Conservation (phyloP, 2,329 filamentous ascomycete genomes). For the Rhinocladiella mackenziei region DNA sequence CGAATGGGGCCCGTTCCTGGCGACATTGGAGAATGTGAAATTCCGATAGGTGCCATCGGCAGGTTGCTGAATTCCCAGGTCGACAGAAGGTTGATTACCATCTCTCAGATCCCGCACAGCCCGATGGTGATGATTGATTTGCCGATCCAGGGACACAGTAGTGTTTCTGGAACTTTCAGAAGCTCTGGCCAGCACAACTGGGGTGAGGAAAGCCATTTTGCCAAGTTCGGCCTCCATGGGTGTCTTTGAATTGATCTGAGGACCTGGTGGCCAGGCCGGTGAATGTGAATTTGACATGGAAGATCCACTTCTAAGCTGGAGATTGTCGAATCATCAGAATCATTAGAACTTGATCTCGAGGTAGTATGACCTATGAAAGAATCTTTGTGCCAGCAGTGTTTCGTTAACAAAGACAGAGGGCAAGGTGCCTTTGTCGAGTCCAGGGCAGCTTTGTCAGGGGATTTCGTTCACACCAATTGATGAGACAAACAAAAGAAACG, state of each 20-base stretch:
- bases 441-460: too few species aligned
- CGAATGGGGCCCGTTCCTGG: not conserved
- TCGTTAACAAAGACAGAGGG: conserved; percentile 1
- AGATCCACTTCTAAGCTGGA: not conserved
- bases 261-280: not conserved
- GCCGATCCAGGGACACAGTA: not conserved
- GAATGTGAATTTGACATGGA: not conserved
- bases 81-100: conserved; percentile 10
- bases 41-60: conserved; percentile 4
- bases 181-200: conserved; percentile 10
- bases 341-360: conserved; percentile 8
- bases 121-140: not conserved
- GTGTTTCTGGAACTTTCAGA: conserved; percentile 2
- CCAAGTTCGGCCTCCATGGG: conserved; percentile 2
- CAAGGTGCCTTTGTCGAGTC: conserved; percentile 5
- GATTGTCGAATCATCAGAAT: not conserved
- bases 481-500: not conserved
- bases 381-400: not conserved
- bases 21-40: conserved; percentile 7
- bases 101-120: conserved; percentile 6
- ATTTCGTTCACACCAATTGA: conserved; percentile 1
- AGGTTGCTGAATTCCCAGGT: not conserved
- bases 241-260: not conserved
- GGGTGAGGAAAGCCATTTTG: conserved; percentile 4
- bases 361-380: conserved; percentile 2